phyloP scores from a whole-genome alignment of 2,329 filamentous ascomycete genomes.

The Hirsutella thompsonii region DNA sequence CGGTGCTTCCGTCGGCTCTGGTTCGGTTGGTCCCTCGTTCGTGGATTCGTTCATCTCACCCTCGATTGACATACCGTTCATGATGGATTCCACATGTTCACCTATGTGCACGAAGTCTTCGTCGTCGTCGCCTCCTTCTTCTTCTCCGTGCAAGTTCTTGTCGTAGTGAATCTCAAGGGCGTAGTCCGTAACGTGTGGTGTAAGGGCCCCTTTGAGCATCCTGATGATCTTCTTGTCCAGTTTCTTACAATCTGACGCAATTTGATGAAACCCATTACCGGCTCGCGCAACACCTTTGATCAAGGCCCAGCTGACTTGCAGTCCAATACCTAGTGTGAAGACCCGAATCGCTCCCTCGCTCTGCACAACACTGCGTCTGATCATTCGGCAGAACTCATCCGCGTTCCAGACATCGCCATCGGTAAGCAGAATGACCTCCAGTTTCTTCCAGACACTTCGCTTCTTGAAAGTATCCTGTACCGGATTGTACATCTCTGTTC shows the following conservation, averaged over 20 bases:
- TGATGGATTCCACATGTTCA: slow-evolving; percentile 47
- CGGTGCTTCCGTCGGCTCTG: slow-evolving; percentile 16
- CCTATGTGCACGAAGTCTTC: too few relatives aligned
- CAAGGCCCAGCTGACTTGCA: slow-evolving; percentile 34
- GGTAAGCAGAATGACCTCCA: slow-evolving; percentile 42
- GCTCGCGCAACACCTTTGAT: slow-evolving; percentile 41
- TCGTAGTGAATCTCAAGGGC: slow-evolving; percentile 49
- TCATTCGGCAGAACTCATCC: slow-evolving; percentile 26
- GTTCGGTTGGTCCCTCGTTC: not conserved
- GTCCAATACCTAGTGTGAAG: slow-evolving; percentile 43
- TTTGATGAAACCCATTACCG: slow-evolving; percentile 47
- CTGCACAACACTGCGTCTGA: slow-evolving; percentile 26
- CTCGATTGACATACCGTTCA: slow-evolving; percentile 31
- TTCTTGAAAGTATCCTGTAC: slow-evolving; percentile 28
- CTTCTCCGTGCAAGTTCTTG: not conserved
- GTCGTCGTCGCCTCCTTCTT: slow-evolving; percentile 7
- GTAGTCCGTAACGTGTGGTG: slow-evolving; percentile 53
- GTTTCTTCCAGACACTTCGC: slow-evolving; percentile 30
- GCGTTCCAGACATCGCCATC: slow-evolving; percentile 43
- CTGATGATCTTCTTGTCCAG: slow-evolving; percentile 57
- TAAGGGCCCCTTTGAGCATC: slow-evolving; percentile 61
- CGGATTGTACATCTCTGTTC: slow-evolving; percentile 37
- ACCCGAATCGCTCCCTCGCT: slow-evolving; percentile 32
- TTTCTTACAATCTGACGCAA: slow-evolving; percentile 48
- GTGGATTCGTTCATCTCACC: slow-evolving; percentile 7